Conservation (phyloP, 2,329 filamentous ascomycete genomes). For the Trichoderma aggressivum region DNA sequence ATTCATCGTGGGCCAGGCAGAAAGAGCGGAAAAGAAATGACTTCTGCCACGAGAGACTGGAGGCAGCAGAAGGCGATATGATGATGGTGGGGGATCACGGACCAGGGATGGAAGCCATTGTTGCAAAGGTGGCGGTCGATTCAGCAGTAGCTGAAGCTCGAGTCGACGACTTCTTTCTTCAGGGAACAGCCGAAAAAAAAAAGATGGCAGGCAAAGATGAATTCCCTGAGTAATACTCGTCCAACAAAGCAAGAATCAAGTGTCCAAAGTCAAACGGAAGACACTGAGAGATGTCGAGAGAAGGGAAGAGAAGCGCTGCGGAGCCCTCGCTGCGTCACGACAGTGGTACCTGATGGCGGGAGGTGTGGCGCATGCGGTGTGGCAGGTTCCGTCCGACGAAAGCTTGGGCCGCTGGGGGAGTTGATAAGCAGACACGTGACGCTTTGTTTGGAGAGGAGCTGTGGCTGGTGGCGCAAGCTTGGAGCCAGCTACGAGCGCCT, state of each 20-base stretch:
- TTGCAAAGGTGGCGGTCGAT: constrained; percentile 22
- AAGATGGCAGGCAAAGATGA: background rate
- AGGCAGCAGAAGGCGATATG: background rate
- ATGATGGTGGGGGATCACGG: constrained; percentile 28
- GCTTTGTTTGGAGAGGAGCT: background rate
- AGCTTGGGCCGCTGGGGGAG: background rate
- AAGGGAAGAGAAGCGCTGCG: background rate
- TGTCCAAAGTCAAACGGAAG: background rate
- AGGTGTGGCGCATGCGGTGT: background rate
- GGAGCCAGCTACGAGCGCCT: no score
- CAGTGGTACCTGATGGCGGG: constrained; percentile 31
- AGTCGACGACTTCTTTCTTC: background rate
- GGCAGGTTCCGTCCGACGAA: background rate
- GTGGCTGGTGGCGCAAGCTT: background rate
- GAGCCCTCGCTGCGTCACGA: constrained; percentile 29
- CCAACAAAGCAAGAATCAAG: background rate
- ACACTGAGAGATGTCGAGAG: background rate
- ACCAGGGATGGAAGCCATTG: constrained; percentile 57
- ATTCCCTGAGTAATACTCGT: background rate
- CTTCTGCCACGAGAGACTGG: background rate
- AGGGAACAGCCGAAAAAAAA: background rate
- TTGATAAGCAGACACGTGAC: background rate
- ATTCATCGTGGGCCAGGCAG: background rate
- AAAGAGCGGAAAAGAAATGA: background rate
- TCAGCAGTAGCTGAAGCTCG: constrained; percentile 6